Evolutionary conservation across 352 stramenopile species (phyloP).

Genomic region (Plasmopara muralis): DNA sequence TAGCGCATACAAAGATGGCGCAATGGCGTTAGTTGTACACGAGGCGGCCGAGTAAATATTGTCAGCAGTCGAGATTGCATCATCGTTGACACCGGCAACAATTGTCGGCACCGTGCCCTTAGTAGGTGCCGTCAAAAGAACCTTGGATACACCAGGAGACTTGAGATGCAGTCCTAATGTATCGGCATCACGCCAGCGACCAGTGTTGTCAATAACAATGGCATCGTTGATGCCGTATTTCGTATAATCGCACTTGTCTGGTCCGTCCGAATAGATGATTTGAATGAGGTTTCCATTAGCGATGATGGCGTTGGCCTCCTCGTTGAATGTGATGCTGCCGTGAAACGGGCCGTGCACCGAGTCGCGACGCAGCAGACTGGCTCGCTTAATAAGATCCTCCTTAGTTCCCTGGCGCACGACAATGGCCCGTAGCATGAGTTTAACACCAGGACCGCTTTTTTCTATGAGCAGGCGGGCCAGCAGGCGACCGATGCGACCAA

Average conservation of each 20-base stretch:
- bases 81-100: conserved; percentile 75
- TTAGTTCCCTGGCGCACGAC: conserved; percentile 82
- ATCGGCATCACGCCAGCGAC: conserved; percentile 68
- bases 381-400: conserved; percentile 76
- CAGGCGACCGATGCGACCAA: conserved; percentile 83
- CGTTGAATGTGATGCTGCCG: conserved; percentile 78
- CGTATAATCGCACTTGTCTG: conserved; percentile 85
- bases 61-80: conserved; percentile 45
- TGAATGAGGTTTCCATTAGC: conserved; percentile 85
- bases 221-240: conserved; percentile 82
- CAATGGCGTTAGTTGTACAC: conserved; percentile 85
- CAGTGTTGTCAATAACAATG: conserved; percentile 88
- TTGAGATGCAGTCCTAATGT: conserved; percentile 65
- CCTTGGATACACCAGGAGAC: conserved; percentile 67
- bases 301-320: conserved; percentile 82
- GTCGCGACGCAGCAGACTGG: conserved; percentile 77
- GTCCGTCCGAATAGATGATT: conserved; percentile 77
- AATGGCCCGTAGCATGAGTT: conserved; percentile 85
- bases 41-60: conserved; percentile 75
- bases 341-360: conserved; percentile 83
- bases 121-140: conserved; percentile 71
- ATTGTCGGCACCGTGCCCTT: conserved; percentile 74
- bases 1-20: conserved; percentile 61
- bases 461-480: conserved; percentile 74
- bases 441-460: conserved; percentile 77